Percentiles rank a stretch among this genome's conserved stretches.
phyloP scores from a whole-genome alignment of 257 asterid genomes.

The Euphrasia confusa region DNA sequence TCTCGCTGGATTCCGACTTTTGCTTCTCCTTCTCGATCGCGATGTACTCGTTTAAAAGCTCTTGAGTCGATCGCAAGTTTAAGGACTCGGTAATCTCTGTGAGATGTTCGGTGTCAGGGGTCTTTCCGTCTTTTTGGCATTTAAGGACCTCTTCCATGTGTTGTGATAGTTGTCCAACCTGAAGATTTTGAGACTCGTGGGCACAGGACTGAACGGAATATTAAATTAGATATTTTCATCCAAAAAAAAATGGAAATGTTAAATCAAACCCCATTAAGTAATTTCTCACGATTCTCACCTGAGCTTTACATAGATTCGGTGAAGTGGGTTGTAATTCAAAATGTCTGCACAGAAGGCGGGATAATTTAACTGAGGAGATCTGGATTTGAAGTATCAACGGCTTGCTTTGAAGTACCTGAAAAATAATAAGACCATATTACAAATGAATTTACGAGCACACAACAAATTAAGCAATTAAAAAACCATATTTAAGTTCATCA shows the following conservation, averaged over 20 bases:
- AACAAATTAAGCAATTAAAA: slow-evolving; percentile 14
- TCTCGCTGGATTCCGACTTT: slow-evolving; percentile 41
- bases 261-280: slow-evolving; percentile 13
- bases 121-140: slow-evolving; percentile 44
- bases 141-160: slow-evolving; percentile 47
- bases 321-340: slow-evolving; percentile 42
- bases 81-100: slow-evolving; percentile 44
- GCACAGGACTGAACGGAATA: slow-evolving; percentile 37
- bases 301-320: slow-evolving; percentile 40
- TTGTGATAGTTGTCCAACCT: slow-evolving; percentile 49
- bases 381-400: slow-evolving; percentile 60
- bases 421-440: neutral
- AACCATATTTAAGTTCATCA: slow-evolving; percentile 9
- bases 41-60: slow-evolving; percentile 60
- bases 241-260: slow-evolving; percentile 1
- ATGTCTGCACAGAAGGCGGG: slow-evolving; percentile 39
- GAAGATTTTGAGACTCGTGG: slow-evolving; percentile 56
- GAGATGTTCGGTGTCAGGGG: slow-evolving; percentile 41
- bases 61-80: slow-evolving; percentile 53
- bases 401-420: slow-evolving; percentile 67
- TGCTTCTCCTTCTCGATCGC: slow-evolving; percentile 76
- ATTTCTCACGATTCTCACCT: slow-evolving; percentile 35
- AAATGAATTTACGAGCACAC: slow-evolving; percentile 7
- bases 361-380: slow-evolving; percentile 45
- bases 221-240: slow-evolving; percentile 18